Evolutionary conservation across 306 rosid species (phyloP), one percentile per base, ranked within the genome.

Genomic region (Cucurbita ficifolia): DNA sequence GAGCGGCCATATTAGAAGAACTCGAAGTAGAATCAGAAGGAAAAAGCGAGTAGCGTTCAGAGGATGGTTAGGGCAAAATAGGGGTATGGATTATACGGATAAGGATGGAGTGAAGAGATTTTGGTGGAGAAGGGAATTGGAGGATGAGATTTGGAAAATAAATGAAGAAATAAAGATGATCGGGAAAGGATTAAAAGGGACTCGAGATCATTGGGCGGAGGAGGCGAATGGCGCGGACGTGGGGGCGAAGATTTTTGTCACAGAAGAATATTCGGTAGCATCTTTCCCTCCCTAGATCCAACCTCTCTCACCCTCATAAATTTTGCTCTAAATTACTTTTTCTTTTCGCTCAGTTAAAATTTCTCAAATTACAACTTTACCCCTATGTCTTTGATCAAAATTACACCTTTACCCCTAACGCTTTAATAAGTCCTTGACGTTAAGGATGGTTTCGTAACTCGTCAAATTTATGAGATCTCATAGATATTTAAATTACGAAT

Each of bases 241-340:
- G n/a, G 10, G 9, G 55, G 19, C 42, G 8, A 24, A 11, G 0
- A 49, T 14, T 29, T 13, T 61, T 69, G 78, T 71, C 76, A 35
- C 73, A 4, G 1, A 46, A 81, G 91, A 10, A 84, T 84, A 87
- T 84, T 84, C 91, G 5, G 17, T 62, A 49, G 91, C 80, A 87
- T 87, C 84, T 87, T 87, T 84, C 62, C 62, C 12, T 56, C 35
- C 61, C 58, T 24, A 18, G 19, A 51, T 51, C 21, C 3, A 17
- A 51, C 55, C 55, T 51, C 21, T 51, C 55, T 17, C 21, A 0
- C 55, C 19, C 21, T 51, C 21, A 51, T 51, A 5, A 51, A 17
- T 51, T 51, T 49, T 11, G 1, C 16, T 46, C 4, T 46, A 46
- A 40, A 1, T 40, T 10, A 40, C 10, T 40, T 5, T 39, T 39